A percentile compares a stretch with the other conserved stretches of the same genome.
Evolutionary conservation across 192 early-diverging fungal species (phyloP).

Genomic region (Chytriomyces sp.): DNA sequence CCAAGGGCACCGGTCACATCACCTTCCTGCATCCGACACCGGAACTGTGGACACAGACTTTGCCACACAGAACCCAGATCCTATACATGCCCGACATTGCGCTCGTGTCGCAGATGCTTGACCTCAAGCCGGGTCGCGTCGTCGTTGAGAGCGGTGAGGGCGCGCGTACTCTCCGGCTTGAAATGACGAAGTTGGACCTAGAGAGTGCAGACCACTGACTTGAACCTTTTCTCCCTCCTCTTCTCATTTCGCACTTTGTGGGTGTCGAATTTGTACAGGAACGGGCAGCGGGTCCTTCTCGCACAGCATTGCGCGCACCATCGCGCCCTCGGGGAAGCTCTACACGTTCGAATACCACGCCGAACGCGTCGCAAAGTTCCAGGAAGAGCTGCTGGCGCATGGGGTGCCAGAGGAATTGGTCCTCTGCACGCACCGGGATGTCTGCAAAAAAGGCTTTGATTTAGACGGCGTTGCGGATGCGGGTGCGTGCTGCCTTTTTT

Average conservation of each 20-base stretch:
- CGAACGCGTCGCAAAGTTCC: constrained; percentile 64
- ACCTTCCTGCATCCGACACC: constrained; percentile 89
- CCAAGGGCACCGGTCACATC: constrained; percentile 27
- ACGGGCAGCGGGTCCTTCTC: constrained; percentile 98
- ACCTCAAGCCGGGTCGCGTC: constrained; percentile 79
- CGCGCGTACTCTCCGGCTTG: background rate
- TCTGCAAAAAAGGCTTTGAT: constrained; percentile 86
- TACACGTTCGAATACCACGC: constrained; percentile 95
- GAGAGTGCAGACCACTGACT: background rate
- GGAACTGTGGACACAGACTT: constrained; percentile 89
- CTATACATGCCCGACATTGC: constrained; percentile 95
- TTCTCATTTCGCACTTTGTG: too few relatives aligned
- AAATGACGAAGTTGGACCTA: background rate
- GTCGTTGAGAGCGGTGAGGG: constrained; percentile 83
- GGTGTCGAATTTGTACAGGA: constrained; percentile 47
- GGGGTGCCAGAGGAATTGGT: constrained; percentile 64
- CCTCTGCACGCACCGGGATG: constrained; percentile 80
- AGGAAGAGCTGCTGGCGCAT: constrained; percentile 81
- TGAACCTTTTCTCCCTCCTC: background rate
- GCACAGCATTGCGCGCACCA: constrained; percentile 86
- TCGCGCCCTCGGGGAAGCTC: constrained; percentile 85
- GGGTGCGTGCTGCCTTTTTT: constrained; percentile 39
- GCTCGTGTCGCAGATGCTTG: constrained; percentile 77
- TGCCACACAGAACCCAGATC: constrained; percentile 97
- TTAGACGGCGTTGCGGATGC: constrained; percentile 73